phyloP scores from a whole-genome alignment of 805 yeast genomes.

The Jamesozyma lodderae region DNA sequence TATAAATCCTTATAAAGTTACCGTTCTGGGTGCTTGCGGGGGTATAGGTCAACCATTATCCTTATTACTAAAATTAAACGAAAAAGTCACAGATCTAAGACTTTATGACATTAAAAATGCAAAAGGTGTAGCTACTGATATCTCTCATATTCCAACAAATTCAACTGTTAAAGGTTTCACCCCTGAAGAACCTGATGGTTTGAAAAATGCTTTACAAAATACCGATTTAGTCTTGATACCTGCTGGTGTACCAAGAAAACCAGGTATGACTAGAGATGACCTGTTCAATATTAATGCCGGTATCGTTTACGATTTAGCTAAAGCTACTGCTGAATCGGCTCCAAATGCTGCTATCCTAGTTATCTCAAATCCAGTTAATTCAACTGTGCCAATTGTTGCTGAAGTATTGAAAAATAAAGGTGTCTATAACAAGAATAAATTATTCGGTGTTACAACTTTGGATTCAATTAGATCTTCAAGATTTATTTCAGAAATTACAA shows the following conservation, averaged over 20 bases:
- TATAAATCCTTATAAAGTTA: slow-evolving; percentile 62
- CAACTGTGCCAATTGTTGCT: slow-evolving; percentile 93
- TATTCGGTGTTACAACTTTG: slow-evolving; percentile 93
- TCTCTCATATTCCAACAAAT: slow-evolving; percentile 89
- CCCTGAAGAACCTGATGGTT: slow-evolving; percentile 64
- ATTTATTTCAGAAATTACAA: slow-evolving; percentile 49
- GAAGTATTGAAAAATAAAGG: slow-evolving; percentile 81
- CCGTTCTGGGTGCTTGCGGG: slow-evolving; percentile 81
- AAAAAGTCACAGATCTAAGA: slow-evolving; percentile 76
- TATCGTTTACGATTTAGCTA: slow-evolving; percentile 86
- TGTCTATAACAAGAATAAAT: slow-evolving; percentile 82
- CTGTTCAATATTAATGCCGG: slow-evolving; percentile 93
- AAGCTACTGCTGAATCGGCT: slow-evolving; percentile 68
- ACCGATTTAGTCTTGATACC: slow-evolving; percentile 82
- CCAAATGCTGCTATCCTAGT: slow-evolving; percentile 79
- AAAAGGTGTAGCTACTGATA: slow-evolving; percentile 94
- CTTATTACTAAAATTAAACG: slow-evolving; percentile 75
- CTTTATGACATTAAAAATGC: slow-evolving; percentile 87
- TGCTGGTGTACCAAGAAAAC: slow-evolving; percentile 98
- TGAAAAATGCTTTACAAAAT: slow-evolving; percentile 62
- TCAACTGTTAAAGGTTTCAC: slow-evolving; percentile 81
- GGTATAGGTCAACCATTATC: slow-evolving; percentile 94
- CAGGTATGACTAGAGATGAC: slow-evolving; percentile 98
- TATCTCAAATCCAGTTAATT: slow-evolving; percentile 94
- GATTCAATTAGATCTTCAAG: slow-evolving; percentile 86